Evolutionary conservation across 2,329 filamentous ascomycete species (phyloP).

Genomic region (Beauveria asiatica): DNA sequence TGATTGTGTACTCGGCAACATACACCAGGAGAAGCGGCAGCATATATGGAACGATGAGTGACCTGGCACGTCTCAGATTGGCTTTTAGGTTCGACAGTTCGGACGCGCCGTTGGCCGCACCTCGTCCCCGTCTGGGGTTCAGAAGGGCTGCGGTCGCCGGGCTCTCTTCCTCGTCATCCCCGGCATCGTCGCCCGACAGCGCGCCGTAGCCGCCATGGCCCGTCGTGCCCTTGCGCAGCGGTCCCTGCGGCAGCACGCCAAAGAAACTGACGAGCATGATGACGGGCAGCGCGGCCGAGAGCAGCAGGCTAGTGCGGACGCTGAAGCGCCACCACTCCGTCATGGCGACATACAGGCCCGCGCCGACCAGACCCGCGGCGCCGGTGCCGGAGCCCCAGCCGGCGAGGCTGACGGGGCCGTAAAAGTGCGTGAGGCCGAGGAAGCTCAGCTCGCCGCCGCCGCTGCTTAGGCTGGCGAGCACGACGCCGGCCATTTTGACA

Average conservation of each 20-base stretch:
- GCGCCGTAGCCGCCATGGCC: conserved; percentile 44
- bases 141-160: conserved; percentile 42
- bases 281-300: conserved; percentile 68
- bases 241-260: conserved; percentile 60
- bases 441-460: conserved; percentile 89
- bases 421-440: conserved; percentile 84
- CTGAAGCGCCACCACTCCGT: conserved; percentile 72
- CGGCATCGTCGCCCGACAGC: conserved; percentile 34
- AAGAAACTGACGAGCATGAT: conserved; percentile 88
- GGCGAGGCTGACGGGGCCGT: conserved; percentile 77
- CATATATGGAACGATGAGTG: conserved; percentile 76
- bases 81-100: conserved; percentile 28
- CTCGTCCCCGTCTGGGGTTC: conserved; percentile 32
- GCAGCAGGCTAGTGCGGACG: conserved; percentile 65
- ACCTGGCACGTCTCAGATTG: conserved; percentile 58
- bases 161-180: conserved; percentile 27
- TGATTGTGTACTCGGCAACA: conserved; percentile 94
- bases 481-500: conserved; percentile 72
- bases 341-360: conserved; percentile 77
- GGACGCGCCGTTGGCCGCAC: conserved; percentile 22
- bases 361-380: conserved; percentile 77
- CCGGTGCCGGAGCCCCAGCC: conserved; percentile 92
- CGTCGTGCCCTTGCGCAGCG: conserved; percentile 40
- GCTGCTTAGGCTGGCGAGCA: conserved; percentile 75
- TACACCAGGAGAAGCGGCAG: conserved; percentile 86